Evolutionary conservation across 192 early-diverging fungal genomes (phyloP), one percentile per base, ranked within the genome.

Genomic region (Linnemannia schmuckeri): DNA sequence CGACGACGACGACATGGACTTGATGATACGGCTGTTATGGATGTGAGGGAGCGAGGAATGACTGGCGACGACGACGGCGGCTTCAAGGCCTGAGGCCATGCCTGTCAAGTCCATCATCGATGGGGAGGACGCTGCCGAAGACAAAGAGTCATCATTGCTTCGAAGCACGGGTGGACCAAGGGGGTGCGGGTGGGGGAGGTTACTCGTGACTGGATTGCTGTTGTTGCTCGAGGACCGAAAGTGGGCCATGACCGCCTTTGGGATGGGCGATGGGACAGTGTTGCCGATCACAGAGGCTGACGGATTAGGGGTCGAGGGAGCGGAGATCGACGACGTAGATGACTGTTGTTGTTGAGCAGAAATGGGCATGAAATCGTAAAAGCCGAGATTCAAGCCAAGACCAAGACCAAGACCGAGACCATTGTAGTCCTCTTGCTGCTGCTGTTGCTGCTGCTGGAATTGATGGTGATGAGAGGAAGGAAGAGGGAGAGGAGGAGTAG

Each of bases 141-240:
- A 54, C 52, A 15, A n/a, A 9, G 61, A 33, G 8, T 66, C 61
- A 12, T 35, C 61, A 33, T 66, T 33, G 61, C 13, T 66, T 12
- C 27, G 61, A 15, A 66, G 30, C 61, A 66, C 61, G 61, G 61
- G 24, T 24, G 20, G 49, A 5, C 49, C 49, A 52, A 52, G 49
- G 4, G 49, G 49, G 17, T 52, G 49, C 5, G 49, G 49, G 15
- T 52, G 49, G 6, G 49, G 49, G 15, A 20, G 49, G 49, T 52
- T 17, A 52, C 49, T 52, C 49, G 49, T 20, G 18, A 52, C 49
- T 22, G 49, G 49, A 33, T 68, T 75, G 74, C 40, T 74, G 71
- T 80, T 80, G 57, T 46, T 74, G 40, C 81, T 77, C 30, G 54
- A 35, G 13, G 40, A 70, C 41, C 75, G 81, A 1, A 52, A 22